Percentiles rank a stretch among this genome's conserved stretches.
Evolutionary conservation across 1,284 basidiomycete species (phyloP).

Genomic region (Porphyrellus sp.): DNA sequence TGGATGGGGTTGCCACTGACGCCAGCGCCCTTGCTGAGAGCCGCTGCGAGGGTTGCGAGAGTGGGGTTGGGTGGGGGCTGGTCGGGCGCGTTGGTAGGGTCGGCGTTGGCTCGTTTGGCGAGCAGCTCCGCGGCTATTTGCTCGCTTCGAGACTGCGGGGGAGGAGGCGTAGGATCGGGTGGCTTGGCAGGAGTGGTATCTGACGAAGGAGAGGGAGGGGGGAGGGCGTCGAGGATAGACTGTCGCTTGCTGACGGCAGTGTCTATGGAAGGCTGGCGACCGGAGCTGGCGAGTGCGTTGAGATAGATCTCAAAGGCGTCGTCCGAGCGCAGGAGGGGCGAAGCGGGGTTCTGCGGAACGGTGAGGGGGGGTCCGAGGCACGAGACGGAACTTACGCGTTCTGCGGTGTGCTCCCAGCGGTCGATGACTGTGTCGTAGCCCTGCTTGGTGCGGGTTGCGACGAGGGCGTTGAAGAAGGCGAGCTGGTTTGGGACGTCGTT

Average conservation of each 20-base stretch:
- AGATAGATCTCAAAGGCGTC: conserved; percentile 72
- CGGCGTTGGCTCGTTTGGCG: conserved; percentile 32
- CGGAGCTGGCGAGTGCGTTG: conserved; percentile 59
- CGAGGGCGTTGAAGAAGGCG: conserved; percentile 62
- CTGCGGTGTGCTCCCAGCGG: conserved; percentile 77
- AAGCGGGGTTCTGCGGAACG: conserved; percentile 52
- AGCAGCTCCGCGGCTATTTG: conserved; percentile 60
- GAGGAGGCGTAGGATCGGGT: conserved; percentile 16
- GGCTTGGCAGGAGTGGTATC: conserved; percentile 3
- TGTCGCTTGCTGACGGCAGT: conserved; percentile 67
- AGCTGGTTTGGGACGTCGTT: conserved; percentile 67
- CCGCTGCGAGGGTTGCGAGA: conserved; percentile 42
- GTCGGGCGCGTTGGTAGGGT: conserved; percentile 15
- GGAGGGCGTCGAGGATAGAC: conserved; percentile 47
- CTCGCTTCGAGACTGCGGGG: conserved; percentile 40
- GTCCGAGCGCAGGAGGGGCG: conserved; percentile 64
- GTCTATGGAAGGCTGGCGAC: conserved; percentile 54
- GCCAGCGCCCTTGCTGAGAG: conserved; percentile 43
- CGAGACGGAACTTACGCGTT: conserved; percentile 58
- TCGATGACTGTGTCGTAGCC: conserved; percentile 69
- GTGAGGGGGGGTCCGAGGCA: background rate
- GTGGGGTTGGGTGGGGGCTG: conserved; percentile 35
- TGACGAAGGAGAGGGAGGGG: conserved; percentile 11
- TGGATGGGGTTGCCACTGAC: conserved; percentile 61
- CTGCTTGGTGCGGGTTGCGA: conserved; percentile 58